Evolutionary conservation across 1,284 basidiomycete genomes (phyloP), one percentile per base, ranked within the genome.

Genomic region (Entoloma clypeatum): DNA sequence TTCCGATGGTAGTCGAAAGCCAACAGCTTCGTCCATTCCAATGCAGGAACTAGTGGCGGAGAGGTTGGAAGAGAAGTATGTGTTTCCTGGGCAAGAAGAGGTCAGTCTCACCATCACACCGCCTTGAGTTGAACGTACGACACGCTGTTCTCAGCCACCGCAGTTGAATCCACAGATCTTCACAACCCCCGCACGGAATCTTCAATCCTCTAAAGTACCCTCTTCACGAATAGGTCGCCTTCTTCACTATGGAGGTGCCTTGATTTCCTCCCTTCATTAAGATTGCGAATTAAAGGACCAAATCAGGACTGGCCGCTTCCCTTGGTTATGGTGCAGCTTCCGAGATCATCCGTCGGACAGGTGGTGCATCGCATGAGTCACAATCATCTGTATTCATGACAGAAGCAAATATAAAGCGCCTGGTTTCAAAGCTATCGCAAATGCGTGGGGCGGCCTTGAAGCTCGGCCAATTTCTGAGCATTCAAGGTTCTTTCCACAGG

Each of bases 361-460:
- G 50, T 7, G 41, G 43, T 23, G 30, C 43, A 36, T 62, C 48
- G 17, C 67, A 48, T 34, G 65, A 53, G 47, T 64, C 49, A 48
- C 60, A 65, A 24, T 64, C 67, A 18, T 80, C 82, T 2, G 61
- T 92, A 4, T 82, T 96, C 62, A 78, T 95, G 78, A 89, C 85
- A 2, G 91, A 94, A 59, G 81, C 86, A 2, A 96, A 99, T 58
- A 77, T 98, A 39, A 81, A 84, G 37, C 78, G 95, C 2, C 72
- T 99, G 0, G 95, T 99, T 0, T 83, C 86, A 7, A 97, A 96
- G 57, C 72, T 99, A 10, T 87, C 90, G 0, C 81, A 86, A 54
- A 98, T 99, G 95, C 75, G 95, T 13, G 95, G 95, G 1, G 95
- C 96, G 0, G 96, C 95, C 0, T 71, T 99, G 45, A 99, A 99